Conservation (phyloP, 1,284 basidiomycete species). For the Leucoagaricus sp. region DNA sequence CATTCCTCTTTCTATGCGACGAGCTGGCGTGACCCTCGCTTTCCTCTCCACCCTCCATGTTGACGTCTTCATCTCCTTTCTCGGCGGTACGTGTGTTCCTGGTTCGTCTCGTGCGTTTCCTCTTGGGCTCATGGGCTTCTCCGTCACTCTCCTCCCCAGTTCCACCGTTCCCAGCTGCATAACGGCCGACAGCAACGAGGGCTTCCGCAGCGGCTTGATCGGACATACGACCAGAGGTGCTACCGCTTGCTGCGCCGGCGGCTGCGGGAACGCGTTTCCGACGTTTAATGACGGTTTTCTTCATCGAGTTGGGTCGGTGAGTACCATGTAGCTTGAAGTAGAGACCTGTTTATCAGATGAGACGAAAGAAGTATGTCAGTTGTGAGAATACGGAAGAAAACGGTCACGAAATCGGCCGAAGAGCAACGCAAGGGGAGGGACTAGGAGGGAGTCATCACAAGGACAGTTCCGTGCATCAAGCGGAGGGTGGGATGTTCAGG, state of each 20-base stretch:
- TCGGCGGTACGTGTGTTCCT: constrained; percentile 22
- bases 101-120: constrained; percentile 52
- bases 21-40: constrained; percentile 29
- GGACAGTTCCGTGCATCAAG: neutral
- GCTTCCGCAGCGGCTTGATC: constrained; percentile 85
- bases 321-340: constrained; percentile 99
- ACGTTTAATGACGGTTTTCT: constrained; percentile 98
- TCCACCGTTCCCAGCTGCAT: constrained; percentile 38
- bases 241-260: constrained; percentile 31
- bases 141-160: constrained; percentile 60
- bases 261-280: constrained; percentile 91
- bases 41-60: constrained; percentile 40
- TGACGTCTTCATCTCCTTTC: constrained; percentile 53
- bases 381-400: constrained; percentile 6
- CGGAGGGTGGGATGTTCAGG: constrained; percentile 11
- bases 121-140: constrained; percentile 53
- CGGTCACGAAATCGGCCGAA: constrained; percentile 1
- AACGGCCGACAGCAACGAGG: constrained; percentile 74
- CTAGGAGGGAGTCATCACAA: neutral
- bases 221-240: constrained; percentile 55
- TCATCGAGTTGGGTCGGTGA: constrained; percentile 97
- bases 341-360: constrained; percentile 59
- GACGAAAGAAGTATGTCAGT: constrained; percentile 14
- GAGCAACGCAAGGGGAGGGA: constrained; percentile 1
- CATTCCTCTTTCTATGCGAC: constrained; percentile 21